Conservation (phyloP, 2,329 filamentous ascomycete species). For the Curvularia lunata region DNA sequence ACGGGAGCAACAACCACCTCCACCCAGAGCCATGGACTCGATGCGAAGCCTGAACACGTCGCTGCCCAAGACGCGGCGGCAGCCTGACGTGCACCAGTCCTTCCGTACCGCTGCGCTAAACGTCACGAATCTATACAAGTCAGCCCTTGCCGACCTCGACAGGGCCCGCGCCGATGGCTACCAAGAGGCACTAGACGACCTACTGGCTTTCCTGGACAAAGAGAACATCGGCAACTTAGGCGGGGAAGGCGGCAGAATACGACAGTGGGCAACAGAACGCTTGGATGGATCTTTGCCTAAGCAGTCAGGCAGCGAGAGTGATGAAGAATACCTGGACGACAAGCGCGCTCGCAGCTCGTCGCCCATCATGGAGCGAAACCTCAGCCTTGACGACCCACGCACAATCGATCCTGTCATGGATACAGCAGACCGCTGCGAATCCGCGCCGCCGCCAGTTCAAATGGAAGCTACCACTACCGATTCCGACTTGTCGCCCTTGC, state of each 20-base stretch:
- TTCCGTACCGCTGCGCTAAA: slow-evolving; percentile 93
- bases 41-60: slow-evolving; percentile 53
- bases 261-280: slow-evolving; percentile 73
- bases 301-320: slow-evolving; percentile 66
- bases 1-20: slow-evolving; percentile 3
- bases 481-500: slow-evolving; percentile 38
- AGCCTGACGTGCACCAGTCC: slow-evolving; percentile 72
- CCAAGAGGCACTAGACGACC: slow-evolving; percentile 90
- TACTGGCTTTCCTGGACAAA: slow-evolving; percentile 83
- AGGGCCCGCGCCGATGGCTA: slow-evolving; percentile 82
- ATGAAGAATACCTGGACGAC: slow-evolving; percentile 68
- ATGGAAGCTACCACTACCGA: slow-evolving; percentile 41
- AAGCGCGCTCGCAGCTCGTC: slow-evolving; percentile 67
- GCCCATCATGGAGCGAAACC: slow-evolving; percentile 62
- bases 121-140: slow-evolving; percentile 96
- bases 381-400: slow-evolving; percentile 51
- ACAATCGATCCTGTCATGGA: slow-evolving; percentile 29
- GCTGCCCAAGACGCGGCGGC: slow-evolving; percentile 45
- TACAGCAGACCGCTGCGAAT: slow-evolving; percentile 34
- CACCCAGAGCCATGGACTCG: slow-evolving; percentile 43
- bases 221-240: slow-evolving; percentile 79
- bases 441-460: slow-evolving; percentile 51
- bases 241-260: slow-evolving; percentile 73
- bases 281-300: slow-evolving; percentile 67
- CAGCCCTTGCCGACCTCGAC: slow-evolving; percentile 77